Base-by-base conservation (phyloP, 306 rosid genomes). In the Albizia julibrissin region DNA sequence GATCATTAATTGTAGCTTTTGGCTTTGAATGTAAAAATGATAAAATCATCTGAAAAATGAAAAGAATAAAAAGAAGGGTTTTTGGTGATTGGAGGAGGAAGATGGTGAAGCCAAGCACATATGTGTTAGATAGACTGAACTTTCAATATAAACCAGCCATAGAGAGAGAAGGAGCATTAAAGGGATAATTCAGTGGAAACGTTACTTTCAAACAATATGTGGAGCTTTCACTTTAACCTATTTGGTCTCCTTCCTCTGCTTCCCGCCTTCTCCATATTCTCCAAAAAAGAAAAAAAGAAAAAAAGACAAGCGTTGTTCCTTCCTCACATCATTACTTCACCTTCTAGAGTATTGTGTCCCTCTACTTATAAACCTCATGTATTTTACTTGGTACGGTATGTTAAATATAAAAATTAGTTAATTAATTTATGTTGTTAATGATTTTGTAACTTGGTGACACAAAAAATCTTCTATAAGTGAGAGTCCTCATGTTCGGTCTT, bases 41-140 rank as follows among this genome's bases (percentile, higher is more conserved):
- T 40, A n/a, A 24, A 19, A 56, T 69, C 1, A 71, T 24, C 80
- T 50, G 11, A 56, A 72, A 75, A 59, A 71, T 68, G 10, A 54
- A 54, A 56, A 46, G 67, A 74, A 73, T 70, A 72, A 59, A 75
- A 68, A 37, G 7, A 37, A 50, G 22, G 24, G 59, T 1, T 52
- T 47, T 79, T 26, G 50, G 61, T 82, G 83, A 85, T 71, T 64
- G 14, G 72, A 29, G 76, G 67, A 75, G 80, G 79, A 81, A 81
- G 74, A 54, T 71, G 13, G 18, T 71, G 43, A 64, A 69, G 82
- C 82, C 82, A 79, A 74, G 44, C 72, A 40, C 33, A 18, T 50
- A 37, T 67, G 26, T 86, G 33, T 10, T 58, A 73, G 62, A 56
- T 8, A 7, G 26, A 58, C 46, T 73, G 74, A 80, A 72, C 33